phyloP scores from a whole-genome alignment of 768 basidiomycete species.

The Lentinus brumalis region DNA sequence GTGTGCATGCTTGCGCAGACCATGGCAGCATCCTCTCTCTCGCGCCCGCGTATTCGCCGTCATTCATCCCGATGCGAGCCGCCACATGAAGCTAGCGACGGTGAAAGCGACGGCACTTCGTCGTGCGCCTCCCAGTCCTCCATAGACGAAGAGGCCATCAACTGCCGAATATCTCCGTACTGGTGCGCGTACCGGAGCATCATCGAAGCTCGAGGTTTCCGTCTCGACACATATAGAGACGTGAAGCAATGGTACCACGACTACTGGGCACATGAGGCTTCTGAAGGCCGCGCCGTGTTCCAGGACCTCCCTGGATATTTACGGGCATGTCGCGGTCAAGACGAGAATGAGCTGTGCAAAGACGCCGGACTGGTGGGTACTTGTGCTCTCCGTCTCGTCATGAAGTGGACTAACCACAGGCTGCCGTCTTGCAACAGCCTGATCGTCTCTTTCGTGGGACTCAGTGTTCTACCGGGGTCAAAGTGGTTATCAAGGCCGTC shows the following conservation, averaged over 20 bases:
- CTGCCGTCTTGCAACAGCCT: conserved; percentile 43
- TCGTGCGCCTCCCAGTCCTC: conserved; percentile 53
- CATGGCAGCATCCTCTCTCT: conserved; percentile 2
- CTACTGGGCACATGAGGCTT: conserved; percentile 30
- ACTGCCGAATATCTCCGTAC: conserved; percentile 58
- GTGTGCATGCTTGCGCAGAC: conserved; percentile 2
- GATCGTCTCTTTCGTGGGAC: conserved; percentile 74
- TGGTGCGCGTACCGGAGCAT: conserved; percentile 59
- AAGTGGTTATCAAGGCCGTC: conserved; percentile 70
- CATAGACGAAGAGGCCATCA: conserved; percentile 49
- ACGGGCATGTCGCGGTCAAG: conserved; percentile 35
- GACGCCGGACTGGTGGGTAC: conserved; percentile 69
- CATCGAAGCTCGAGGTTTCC: conserved; percentile 55
- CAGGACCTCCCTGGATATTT: conserved; percentile 36
- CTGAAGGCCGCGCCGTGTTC: conserved; percentile 18
- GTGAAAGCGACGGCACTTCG: conserved; percentile 17
- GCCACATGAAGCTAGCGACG: background rate
- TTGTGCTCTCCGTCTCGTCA: background rate
- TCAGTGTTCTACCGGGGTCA: conserved; percentile 49
- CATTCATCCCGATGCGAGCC: conserved; percentile 1
- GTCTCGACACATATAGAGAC: conserved; percentile 68
- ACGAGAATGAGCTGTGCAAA: conserved; percentile 65
- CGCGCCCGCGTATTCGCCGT: conserved; percentile 6
- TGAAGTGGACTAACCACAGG: background rate
- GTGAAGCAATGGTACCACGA: conserved; percentile 59